Percentiles rank a stretch among this genome's conserved stretches.
Evolutionary conservation across 2,329 filamentous ascomycete genomes (phyloP).

Genomic region (Lachnellula willkommii): DNA sequence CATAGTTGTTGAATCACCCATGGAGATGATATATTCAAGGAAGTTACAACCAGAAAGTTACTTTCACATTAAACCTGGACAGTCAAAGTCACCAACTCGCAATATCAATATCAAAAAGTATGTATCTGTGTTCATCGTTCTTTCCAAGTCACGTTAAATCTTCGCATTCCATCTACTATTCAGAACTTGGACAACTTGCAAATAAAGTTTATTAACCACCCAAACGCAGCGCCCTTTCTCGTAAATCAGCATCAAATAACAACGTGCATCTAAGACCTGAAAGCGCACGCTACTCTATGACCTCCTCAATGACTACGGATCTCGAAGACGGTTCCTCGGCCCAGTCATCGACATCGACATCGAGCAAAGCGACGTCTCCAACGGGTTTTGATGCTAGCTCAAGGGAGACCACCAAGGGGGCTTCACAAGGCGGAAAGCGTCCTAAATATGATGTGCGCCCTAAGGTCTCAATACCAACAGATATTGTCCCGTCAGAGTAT

Average conservation of each 20-base stretch:
- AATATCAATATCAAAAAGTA: slow-evolving; percentile 21
- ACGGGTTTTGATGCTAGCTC: slow-evolving; percentile 41
- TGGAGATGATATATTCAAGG: slow-evolving; percentile 14
- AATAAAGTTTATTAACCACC: slow-evolving; percentile 19
- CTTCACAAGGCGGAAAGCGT: slow-evolving; percentile 26
- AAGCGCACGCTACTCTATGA: slow-evolving; percentile 39
- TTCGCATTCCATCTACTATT: slow-evolving; percentile 3
- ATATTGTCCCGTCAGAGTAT: slow-evolving; percentile 69
- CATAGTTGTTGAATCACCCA: slow-evolving; percentile 26
- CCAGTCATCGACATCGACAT: slow-evolving; percentile 47
- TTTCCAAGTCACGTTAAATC: slow-evolving; percentile 9
- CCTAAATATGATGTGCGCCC: slow-evolving; percentile 57
- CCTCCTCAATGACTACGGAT: slow-evolving; percentile 52
- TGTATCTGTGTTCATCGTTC: slow-evolving; percentile 19
- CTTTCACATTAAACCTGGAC: slow-evolving; percentile 15
- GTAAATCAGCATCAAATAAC: slow-evolving; percentile 22
- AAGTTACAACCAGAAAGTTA: slow-evolving; percentile 14
- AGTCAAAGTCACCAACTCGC: slow-evolving; percentile 18
- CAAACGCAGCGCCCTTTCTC: slow-evolving; percentile 18
- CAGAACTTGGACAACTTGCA: not conserved
- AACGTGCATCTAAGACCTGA: slow-evolving; percentile 29
- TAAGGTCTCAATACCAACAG: slow-evolving; percentile 76
- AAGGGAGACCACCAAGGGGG: slow-evolving; percentile 26
- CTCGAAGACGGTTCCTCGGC: slow-evolving; percentile 43
- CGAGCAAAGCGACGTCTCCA: slow-evolving; percentile 61